Conservation (phyloP, 768 basidiomycete genomes). For the Suillus lakei region DNA sequence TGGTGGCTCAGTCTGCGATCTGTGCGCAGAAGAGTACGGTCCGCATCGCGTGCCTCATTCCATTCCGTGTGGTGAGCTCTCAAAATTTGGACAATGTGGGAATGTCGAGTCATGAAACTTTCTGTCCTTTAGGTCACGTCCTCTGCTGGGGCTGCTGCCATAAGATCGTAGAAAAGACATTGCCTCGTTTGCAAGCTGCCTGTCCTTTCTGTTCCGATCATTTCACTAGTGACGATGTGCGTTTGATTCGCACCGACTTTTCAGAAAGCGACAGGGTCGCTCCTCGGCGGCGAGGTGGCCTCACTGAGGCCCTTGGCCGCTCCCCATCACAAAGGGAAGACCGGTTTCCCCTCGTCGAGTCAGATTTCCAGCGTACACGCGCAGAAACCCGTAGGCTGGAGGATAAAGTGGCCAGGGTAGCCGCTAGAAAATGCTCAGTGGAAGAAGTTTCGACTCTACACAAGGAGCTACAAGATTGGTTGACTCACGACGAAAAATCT, state of each 20-base stretch:
- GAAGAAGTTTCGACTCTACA: slow-evolving; percentile 81
- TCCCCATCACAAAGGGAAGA: slow-evolving; percentile 52
- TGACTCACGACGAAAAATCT: slow-evolving; percentile 59
- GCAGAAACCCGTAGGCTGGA: slow-evolving; percentile 72
- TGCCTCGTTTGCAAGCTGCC: slow-evolving; percentile 65
- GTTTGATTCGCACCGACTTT: slow-evolving; percentile 81
- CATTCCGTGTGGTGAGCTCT: slow-evolving; percentile 74
- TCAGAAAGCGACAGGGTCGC: slow-evolving; percentile 69
- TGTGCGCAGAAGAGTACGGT: slow-evolving; percentile 87
- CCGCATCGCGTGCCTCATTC: slow-evolving; percentile 74
- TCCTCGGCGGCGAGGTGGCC: slow-evolving; percentile 56
- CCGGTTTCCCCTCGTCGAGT: slow-evolving; percentile 50
- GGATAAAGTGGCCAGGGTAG: slow-evolving; percentile 77
- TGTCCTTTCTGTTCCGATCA: slow-evolving; percentile 87
- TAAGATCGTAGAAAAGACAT: slow-evolving; percentile 81
- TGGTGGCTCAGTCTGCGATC: slow-evolving; percentile 86
- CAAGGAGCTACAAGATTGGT: slow-evolving; percentile 79
- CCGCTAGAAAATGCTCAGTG: slow-evolving; percentile 84
- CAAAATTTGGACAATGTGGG: slow-evolving; percentile 9
- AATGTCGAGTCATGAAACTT: slow-evolving; percentile 14
- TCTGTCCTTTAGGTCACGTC: slow-evolving; percentile 64
- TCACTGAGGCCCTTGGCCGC: slow-evolving; percentile 49
- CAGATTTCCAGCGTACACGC: slow-evolving; percentile 42
- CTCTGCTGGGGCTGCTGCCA: slow-evolving; percentile 78
- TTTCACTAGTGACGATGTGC: slow-evolving; percentile 67